Evolutionary conservation across 495 filamentous ascomycete species (phyloP), one percentile per base, ranked within the genome.

Genomic region (Aspergillus haitiensis): DNA sequence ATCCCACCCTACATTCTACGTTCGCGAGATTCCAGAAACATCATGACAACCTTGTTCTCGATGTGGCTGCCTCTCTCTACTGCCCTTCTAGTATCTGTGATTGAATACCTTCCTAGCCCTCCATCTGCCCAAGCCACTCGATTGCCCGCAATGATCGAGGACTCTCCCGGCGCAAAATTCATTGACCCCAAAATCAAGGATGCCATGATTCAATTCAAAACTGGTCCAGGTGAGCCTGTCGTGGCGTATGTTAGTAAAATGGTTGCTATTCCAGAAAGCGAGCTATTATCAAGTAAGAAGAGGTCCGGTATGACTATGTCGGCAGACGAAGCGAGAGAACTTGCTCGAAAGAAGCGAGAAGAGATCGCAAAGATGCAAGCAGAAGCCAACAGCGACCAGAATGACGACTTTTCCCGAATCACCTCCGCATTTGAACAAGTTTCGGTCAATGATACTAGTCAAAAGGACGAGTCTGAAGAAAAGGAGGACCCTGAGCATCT

Each of bases 231-330:
- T 0, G 88, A 88, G 49, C 93, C 94, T 2, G 86, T 95, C 3
- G 90, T 98, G 7, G 94, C 92, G 9, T 99, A 95, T 64, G 91
- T 99, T 44, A 97, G 93, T 73, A 99, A 99, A 73, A 96, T 99
- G 93, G 89, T 97, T 18, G 92, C 94, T 1, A 84, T 98, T 15
- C 92, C 91, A 2, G 90, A 93, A 66, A 97, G 90, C 66, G 92
- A 98, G 61, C 80, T 99, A 15, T 85, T 86, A 2, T 91, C 93
- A 60, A 93, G 86, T 67, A 84, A 89, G 32, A 84, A 87, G 61
- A 75, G 78, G 7, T 74, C 72, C 33, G 88, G 88, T 2, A 68
- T 66, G 15, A 80, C 84, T 33, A 81, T 99, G 65, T 93, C 84
- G 53, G 86, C 90, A 0, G 95, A 94, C 44, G 95, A 97, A 72